Base-by-base conservation (phyloP, 2,329 filamentous ascomycete species). In the Penicillium crustosum region DNA sequence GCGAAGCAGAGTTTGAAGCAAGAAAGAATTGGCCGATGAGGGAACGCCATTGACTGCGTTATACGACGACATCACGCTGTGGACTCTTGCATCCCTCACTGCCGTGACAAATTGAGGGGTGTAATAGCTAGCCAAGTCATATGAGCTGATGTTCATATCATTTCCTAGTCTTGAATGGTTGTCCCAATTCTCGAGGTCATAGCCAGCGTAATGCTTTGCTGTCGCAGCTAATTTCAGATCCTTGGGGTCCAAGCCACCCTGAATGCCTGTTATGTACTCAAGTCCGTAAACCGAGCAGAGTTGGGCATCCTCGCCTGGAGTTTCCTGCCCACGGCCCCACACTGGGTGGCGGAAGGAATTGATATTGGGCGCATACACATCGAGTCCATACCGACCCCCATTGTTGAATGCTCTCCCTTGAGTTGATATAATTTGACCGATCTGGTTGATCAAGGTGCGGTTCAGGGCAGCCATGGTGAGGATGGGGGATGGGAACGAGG, bases 81-180 rank as follows among this genome's bases (percentile, higher is more conserved):
- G 78, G 4, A 82, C 82, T 45, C 81, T 78, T 4, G 81, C 80
- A 66, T 86, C 83, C 12, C 82, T 78, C 44, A 81, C 84, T 70
- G 86, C 89, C 68, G 80, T 80, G 66, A 87, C 78, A 74, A 90
- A 90, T 0, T 86, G 81, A 1, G 84, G 86, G 41, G 88, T 78
- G 66, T 88, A 89, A 72, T 89, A 90, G 64, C 89, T 87, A 0
- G 82, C 79, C 5, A 90, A 73, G 59, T 90, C 87, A 63, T 89
- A 87, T 49, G 78, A 74, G 10, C 78, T 77, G 57, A 87, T 82
- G 13, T 6, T 65, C 62, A 85, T 80, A 66, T 88, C 78, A 59
- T 85, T 87, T 17, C 79, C 78, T 23, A 68, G 81, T 12, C 82
- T 74, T n/a, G 71, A 73, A 25, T 76, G 68, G 3, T 72, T 71